phyloP scores from a whole-genome alignment of 106 monocot species.

The Cymbidium sinense region DNA sequence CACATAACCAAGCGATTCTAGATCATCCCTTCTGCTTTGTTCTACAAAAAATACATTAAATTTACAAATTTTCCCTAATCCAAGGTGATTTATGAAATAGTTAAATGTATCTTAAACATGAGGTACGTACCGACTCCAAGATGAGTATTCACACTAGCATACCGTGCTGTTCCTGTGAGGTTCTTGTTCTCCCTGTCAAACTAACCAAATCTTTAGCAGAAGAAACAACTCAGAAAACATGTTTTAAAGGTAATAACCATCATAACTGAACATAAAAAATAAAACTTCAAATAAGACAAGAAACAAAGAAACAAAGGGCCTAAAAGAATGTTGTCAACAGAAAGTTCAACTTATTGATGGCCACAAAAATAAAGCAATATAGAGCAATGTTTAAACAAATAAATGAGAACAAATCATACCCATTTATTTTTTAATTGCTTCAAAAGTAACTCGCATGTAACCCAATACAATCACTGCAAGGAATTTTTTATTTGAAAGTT shows the following conservation, averaged over 20 bases:
- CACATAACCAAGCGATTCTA: conserved; percentile 94
- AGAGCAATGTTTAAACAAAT: background rate
- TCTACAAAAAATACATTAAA: conserved; percentile 30
- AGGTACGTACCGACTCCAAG: conserved; percentile 58
- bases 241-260: background rate
- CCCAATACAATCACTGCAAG: too few relatives aligned
- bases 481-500: too few relatives aligned
- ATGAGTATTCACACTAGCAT: conserved; percentile 78
- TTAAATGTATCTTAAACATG: conserved; percentile 4
- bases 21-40: conserved; percentile 95
- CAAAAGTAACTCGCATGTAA: too few relatives aligned
- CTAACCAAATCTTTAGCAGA: background rate
- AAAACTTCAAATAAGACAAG: background rate
- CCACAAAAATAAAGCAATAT: background rate
- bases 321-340: background rate
- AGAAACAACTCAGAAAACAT: background rate
- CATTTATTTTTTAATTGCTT: too few relatives aligned
- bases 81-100: background rate
- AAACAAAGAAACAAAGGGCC: background rate
- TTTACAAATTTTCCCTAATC: background rate
- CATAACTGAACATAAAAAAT: background rate
- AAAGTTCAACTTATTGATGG: background rate
- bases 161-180: conserved; percentile 48
- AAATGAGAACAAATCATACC: background rate
- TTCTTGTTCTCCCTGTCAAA: conserved; percentile 10